Base-by-base conservation (phyloP, 768 basidiomycete genomes). In the Holtermannia corniformis region DNA sequence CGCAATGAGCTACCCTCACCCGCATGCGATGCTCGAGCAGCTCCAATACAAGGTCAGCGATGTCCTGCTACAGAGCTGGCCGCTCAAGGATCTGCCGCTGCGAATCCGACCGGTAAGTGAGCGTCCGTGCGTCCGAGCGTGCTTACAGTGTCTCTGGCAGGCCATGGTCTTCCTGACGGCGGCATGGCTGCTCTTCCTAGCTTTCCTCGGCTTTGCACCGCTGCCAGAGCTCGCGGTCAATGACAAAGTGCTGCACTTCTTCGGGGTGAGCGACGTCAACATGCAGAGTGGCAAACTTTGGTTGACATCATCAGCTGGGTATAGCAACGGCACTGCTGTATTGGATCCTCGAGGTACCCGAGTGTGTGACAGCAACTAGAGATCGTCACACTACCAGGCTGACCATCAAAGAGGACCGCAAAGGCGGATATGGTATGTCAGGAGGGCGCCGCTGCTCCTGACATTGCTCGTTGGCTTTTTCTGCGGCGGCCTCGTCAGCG, bases 181-280 rank as follows among this genome's bases (percentile, higher is more conserved):
- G 2, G 54, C 51, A 21, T 72, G 70, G 70, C 46, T 72, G 16
- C 32, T 72, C 21, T 40, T 72, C 4, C 50, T 72, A 12, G 68
- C 63, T 20, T 52, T 68, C 12, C 50, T 70, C 10, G 70, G 68
- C 13, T 62, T 72, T 62, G 66, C 64, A 4, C 70, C 70, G 1
- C 44, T 69, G 25, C 67, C 65, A 3, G 50, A 50, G 13, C 25
- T 72, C 20, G 66, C 70, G 0, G 44, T 72, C 40, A 72, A 72
- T 47, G 70, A 72, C 52, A 72, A 72, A 41, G 65, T 68, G 13
- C 52, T 72, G 41, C 70, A 72, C 52, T 72, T 72, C 61, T 65
- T 70, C 46, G 70, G 70, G 25, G 68, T 70, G 45, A 55, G 40
- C 24, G 12, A 44, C 5, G 44, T 19, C 19, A 12, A 24, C 24